Evolutionary conservation across 2,329 filamentous ascomycete species (phyloP).

Genomic region (Fusarium subtropicale): DNA sequence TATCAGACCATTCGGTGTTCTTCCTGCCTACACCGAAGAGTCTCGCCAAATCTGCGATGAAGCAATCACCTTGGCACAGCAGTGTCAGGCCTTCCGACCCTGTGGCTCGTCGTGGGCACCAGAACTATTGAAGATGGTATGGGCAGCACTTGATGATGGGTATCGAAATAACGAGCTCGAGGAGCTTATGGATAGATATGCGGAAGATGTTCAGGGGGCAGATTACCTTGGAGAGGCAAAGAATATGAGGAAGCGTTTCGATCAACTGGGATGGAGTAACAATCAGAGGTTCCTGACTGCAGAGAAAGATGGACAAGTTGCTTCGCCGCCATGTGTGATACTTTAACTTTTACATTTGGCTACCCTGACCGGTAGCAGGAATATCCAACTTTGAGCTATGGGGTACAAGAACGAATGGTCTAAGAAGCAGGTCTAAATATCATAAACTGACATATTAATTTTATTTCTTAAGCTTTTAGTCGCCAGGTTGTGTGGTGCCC

Average conservation of each 20-base stretch:
- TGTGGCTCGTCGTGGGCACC: conserved; percentile 24
- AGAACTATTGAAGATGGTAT: conserved; percentile 21
- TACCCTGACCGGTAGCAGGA: too few relatives aligned
- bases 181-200: conserved; percentile 1
- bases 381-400: too few relatives aligned
- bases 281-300: neutral
- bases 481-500: neutral
- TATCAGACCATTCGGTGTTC: conserved; percentile 5
- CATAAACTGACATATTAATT: neutral
- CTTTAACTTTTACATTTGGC: neutral
- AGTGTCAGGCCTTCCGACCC: conserved; percentile 13
- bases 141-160: conserved; percentile 18
- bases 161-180: conserved; percentile 28
- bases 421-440: neutral
- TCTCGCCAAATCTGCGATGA: conserved; percentile 18
- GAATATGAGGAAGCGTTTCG: conserved; percentile 2
- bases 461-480: neutral
- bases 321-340: conserved; percentile 17
- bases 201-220: conserved; percentile 17
- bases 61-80: neutral
- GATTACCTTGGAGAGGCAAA: conserved; percentile 16
- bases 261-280: conserved; percentile 14
- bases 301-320: neutral
- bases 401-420: neutral
- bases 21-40: neutral